phyloP scores from a whole-genome alignment of 164 flowering plant species.

The Tetrastigma voinierianum region DNA sequence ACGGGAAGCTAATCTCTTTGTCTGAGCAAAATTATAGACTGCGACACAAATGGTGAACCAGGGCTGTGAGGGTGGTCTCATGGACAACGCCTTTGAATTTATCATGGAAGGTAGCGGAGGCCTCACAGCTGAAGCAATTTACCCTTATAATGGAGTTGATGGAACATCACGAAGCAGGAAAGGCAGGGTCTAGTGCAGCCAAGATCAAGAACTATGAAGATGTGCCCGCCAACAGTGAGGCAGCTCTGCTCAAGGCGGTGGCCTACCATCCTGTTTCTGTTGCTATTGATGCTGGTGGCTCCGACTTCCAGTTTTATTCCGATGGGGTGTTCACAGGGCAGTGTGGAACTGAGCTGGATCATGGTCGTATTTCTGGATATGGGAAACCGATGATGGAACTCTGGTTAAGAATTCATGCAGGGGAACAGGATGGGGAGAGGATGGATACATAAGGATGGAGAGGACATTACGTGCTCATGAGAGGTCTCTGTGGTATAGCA shows the following conservation, averaged over 20 bases:
- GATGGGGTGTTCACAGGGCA: conserved; percentile 31
- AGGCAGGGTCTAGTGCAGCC: not conserved
- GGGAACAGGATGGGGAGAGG: too few species aligned
- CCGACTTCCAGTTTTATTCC: conserved; percentile 26
- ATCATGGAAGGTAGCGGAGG: conserved; percentile 16
- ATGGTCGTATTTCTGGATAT: too few species aligned
- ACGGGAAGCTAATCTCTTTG: conserved; percentile 15
- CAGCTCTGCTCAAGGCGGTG: conserved; percentile 14
- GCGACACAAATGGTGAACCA: not conserved
- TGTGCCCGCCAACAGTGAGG: conserved; percentile 17
- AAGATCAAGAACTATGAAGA: conserved; percentile 18
- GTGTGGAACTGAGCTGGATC: conserved; percentile 30
- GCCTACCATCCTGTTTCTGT: conserved; percentile 32
- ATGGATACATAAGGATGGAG: too few species aligned
- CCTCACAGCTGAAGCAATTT: conserved; percentile 13
- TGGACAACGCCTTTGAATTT: conserved; percentile 24
- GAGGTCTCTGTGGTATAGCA: too few species aligned
- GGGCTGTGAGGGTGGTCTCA: conserved; percentile 23
- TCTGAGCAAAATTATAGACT: conserved; percentile 27
- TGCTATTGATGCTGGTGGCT: conserved; percentile 26
- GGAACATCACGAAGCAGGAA: not conserved
- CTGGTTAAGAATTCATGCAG: too few species aligned
- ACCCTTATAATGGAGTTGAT: conserved; percentile 14
- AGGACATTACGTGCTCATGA: too few species aligned
- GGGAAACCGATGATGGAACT: too few species aligned